These are phyloP conservation scores for Nicotiana attenuata DNA, from an alignment of 257 asterid genomes.

Conservation along the genomic window DNA sequence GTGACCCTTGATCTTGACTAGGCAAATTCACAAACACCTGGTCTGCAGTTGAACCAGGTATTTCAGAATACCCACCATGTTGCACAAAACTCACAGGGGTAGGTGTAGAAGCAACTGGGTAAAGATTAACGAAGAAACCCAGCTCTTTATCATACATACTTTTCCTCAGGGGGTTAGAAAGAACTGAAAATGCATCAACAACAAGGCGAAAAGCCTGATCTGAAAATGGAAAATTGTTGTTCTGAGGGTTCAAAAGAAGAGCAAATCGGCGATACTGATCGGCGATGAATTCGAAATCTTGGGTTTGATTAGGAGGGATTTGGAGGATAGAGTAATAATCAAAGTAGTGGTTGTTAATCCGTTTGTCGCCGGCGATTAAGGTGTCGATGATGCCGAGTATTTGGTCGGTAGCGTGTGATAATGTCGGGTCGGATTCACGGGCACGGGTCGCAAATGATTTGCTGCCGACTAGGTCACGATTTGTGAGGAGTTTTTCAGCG, in stretches of 20 bases:
- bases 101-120: slow-evolving; percentile 7
- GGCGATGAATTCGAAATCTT: slow-evolving; percentile 49
- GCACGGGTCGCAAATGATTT: slow-evolving; percentile 89
- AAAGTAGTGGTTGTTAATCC: slow-evolving; percentile 46
- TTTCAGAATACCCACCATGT: neutral
- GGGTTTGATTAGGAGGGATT: slow-evolving; percentile 52
- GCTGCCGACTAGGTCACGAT: slow-evolving; percentile 76
- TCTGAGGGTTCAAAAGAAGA: slow-evolving; percentile 56
- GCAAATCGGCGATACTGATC: slow-evolving; percentile 59
- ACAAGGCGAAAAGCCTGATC: slow-evolving; percentile 80
- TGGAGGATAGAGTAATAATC: slow-evolving; percentile 84
- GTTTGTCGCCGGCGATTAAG: slow-evolving; percentile 62
- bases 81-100: neutral
- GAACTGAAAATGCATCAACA: slow-evolving; percentile 64
- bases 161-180: slow-evolving; percentile 64
- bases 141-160: slow-evolving; percentile 63
- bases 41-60: neutral
- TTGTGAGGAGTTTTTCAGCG: slow-evolving; percentile 75
- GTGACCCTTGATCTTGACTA: neutral
- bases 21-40: slow-evolving; percentile 11
- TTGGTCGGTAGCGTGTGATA: slow-evolving; percentile 60
- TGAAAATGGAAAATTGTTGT: slow-evolving; percentile 64
- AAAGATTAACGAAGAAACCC: slow-evolving; percentile 24
- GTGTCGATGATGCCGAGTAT: slow-evolving; percentile 81
- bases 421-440: slow-evolving; percentile 79